Evolutionary conservation across 257 asterid species (phyloP).

Genomic region (Solanum bulbocastanum): DNA sequence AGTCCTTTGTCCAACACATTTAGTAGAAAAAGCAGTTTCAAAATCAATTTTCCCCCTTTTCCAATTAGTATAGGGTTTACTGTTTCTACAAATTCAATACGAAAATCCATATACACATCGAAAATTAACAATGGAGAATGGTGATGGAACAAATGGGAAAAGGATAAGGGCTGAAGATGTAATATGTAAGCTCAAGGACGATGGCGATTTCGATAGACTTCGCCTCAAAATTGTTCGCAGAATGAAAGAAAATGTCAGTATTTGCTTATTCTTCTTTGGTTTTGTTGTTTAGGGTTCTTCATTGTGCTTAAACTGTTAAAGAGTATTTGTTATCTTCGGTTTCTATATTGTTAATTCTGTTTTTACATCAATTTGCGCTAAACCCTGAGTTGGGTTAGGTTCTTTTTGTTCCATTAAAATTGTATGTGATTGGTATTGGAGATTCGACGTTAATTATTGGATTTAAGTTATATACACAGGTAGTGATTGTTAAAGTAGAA

Average conservation of each 20-base stretch:
- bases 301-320: background rate
- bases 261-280: background rate
- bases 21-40: background rate
- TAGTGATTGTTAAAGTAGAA: background rate
- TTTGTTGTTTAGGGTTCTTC: background rate
- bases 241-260: constrained; percentile 64
- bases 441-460: background rate
- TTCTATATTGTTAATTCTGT: background rate
- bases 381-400: background rate
- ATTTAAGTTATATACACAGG: background rate
- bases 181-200: constrained; percentile 70
- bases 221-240: constrained; percentile 72
- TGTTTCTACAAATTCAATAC: background rate
- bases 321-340: background rate
- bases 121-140: background rate
- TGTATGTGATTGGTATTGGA: background rate
- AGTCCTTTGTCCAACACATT: background rate
- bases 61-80: background rate
- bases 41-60: background rate
- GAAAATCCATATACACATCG: background rate
- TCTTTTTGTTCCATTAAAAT: background rate
- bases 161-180: constrained; percentile 37
- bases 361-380: background rate
- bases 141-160: background rate
- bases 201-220: constrained; percentile 79